Conservation (phyloP, 257 asterid genomes). For the Oldenlandia corymbosa region DNA sequence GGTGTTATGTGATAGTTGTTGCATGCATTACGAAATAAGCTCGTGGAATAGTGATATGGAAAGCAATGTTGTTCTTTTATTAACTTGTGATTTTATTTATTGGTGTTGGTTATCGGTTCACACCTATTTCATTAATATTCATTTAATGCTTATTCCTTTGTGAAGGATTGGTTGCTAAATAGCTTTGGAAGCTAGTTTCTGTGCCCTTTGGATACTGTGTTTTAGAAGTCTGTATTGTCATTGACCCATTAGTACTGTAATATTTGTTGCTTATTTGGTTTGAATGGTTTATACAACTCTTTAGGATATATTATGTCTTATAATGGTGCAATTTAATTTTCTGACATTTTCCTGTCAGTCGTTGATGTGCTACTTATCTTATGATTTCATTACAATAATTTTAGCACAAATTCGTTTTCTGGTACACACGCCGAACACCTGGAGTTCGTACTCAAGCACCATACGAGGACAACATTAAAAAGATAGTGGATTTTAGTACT, state of each 20-base stretch:
- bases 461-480: constrained; percentile 91
- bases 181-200: background rate
- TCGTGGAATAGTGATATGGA: too few species aligned
- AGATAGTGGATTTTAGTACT: constrained; percentile 83
- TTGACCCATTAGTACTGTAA: background rate
- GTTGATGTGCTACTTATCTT: constrained; percentile 7
- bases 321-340: background rate
- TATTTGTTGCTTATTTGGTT: background rate
- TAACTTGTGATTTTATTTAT: background rate
- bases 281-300: background rate
- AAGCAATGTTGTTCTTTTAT: background rate
- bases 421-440: constrained; percentile 98
- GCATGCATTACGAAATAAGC: background rate
- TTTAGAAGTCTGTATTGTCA: background rate
- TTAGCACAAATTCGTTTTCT: constrained; percentile 81
- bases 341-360: background rate
- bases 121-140: background rate
- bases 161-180: background rate
- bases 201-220: background rate
- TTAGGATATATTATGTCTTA: background rate
- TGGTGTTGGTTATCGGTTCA: background rate
- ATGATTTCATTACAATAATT: constrained; percentile 20
- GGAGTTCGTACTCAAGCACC: constrained; percentile 86
- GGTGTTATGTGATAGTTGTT: background rate
- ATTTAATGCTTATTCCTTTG: background rate